Base-by-base conservation (phyloP, 306 rosid species). In the Sophora flavescens region DNA sequence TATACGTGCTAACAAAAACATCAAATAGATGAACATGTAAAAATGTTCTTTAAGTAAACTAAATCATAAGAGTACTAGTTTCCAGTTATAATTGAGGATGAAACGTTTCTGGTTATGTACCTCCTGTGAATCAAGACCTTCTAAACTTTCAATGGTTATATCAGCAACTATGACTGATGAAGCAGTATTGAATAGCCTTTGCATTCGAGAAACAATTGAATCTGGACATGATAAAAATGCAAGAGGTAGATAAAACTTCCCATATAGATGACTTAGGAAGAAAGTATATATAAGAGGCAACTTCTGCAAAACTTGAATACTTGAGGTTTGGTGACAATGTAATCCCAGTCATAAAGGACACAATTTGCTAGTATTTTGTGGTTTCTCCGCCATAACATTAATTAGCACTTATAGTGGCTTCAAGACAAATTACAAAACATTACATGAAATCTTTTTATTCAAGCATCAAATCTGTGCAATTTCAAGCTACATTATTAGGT, bases 111-210 rank as follows among this genome's bases (percentile, higher is more conserved):
- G 32, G 52, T 12, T 44, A 78, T 48, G 60, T 81, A 90, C 99
- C 99, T 92, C 97, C 7, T 68, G 84, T 48, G 97, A 89, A 63
- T 83, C 91, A 52, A 95, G 92, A 87, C 81, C 80, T 77, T 87
- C 93, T 60, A 90, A 76, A 69, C 85, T 28, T 41, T 89, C 84
- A 72, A 92, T 32, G 7, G 80, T 71, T 81, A 95, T 80, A 69
- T 95, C 63, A 82, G 93, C 84, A 74, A 85, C 87, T 81, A 85
- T 58, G 56, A 88, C 82, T 39, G 97, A 87, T 15, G 97, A 92
- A 72, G 87, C 90, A 39, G 63, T 77, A 18, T 80, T 67, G 44
- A 92, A 85, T 81, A 95, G 77, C 71, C 84, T 85, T 77, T 88
- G 93, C 88, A 95, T 42, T 70, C 81, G 86, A 57, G 42, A 74